These are phyloP conservation scores for Albizia julibrissin DNA, from an alignment of 306 rosid genomes.

Conservation along the genomic window DNA sequence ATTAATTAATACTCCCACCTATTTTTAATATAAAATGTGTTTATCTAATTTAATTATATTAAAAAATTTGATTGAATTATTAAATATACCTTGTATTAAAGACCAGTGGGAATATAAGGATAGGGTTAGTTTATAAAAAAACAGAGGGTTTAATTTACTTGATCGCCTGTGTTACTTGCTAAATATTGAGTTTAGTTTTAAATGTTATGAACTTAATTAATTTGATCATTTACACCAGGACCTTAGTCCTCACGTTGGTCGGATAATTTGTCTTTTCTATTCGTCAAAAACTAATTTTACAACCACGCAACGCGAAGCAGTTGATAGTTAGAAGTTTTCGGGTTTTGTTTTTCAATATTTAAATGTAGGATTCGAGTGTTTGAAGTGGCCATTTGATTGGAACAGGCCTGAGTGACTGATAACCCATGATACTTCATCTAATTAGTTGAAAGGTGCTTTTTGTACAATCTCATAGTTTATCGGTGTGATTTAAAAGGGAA, in stretches of 20 bases:
- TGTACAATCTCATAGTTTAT: background rate
- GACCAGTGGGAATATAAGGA: too few relatives aligned
- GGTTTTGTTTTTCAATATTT: background rate
- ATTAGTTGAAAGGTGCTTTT: background rate
- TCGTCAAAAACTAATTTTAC: background rate
- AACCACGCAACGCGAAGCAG: background rate
- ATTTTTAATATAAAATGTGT: accelerated
- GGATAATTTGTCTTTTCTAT: background rate
- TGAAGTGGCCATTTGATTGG: background rate
- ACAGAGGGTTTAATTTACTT: too few relatives aligned
- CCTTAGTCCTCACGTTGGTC: background rate
- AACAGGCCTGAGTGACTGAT: background rate
- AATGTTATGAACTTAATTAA: too few relatives aligned
- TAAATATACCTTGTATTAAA: too few relatives aligned
- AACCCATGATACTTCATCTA: background rate
- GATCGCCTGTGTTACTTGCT: too few relatives aligned
- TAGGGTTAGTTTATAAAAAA: too few relatives aligned
- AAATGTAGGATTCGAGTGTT: background rate
- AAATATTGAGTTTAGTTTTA: too few relatives aligned
- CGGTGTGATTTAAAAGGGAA: background rate
- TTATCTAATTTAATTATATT: too few relatives aligned
- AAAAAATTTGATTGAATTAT: too few relatives aligned
- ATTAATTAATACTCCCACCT: too few relatives aligned
- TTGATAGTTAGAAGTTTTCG: background rate
- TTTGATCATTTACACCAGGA: too few relatives aligned